Evolutionary conservation across 192 early-diverging fungal genomes (phyloP), one percentile per base, ranked within the genome.

Genomic region (Funneliformis mosseae): DNA sequence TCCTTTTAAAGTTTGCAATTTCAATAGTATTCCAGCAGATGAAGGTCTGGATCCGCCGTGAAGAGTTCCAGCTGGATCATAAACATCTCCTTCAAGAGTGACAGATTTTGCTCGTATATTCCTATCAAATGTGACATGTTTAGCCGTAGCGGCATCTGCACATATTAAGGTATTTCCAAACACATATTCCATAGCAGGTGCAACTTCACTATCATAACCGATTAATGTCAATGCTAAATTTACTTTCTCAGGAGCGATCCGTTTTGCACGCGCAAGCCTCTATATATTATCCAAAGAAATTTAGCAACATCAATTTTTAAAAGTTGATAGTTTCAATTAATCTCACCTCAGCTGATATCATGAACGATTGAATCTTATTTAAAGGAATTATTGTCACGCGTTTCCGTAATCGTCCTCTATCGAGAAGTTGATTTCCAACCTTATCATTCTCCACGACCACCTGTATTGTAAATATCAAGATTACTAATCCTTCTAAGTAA

Each of bases 21-120:
- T 91, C 5, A 90, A 81, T 0, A 99, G 88, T 38, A 95, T 85
- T 3, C 95, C 95, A 0, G 88, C 84, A 8, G 92, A 92, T 11
- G 84, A 86, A 4, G 95, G 89, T 79, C 90, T 91, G 8, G 96
- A 93, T 3, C 98, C 98, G 75, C 98, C 98, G 16, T 96, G 93
- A 77, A 99, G 89, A 5, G 93, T 94, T 41, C 98, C 98, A 18
- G 91, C 90, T 11, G 98, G 97, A 81, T 99, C 97, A 83, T 99
- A 99, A 4, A 96, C 89, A 84, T 99, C 98, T 59, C 98, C 98
- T 43, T 98, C 97, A 0, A 94, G 83, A 5, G 98, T 99, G n/a
- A 99, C 95, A n/a, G 94, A 96, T 76, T 95, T 93, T 62, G 91
- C 83, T 18, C 91, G 88, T 46, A 99, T 92, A 61, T 87, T 87